phyloP scores from a whole-genome alignment of 2,329 filamentous ascomycete genomes.

The Alternaria consortialis region DNA sequence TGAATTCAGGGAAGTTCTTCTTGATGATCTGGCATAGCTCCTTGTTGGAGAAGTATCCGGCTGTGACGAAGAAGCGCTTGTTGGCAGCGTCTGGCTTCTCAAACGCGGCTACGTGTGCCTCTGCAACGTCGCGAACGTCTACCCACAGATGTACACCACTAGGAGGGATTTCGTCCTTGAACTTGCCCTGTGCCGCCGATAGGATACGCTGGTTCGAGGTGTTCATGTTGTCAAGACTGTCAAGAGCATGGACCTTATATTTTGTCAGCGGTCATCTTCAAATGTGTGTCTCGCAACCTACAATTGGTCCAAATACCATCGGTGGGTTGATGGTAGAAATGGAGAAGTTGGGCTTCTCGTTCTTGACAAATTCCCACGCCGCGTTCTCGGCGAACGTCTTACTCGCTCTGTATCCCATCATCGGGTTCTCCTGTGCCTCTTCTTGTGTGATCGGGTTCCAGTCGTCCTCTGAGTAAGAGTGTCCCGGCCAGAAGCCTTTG shows the following conservation, averaged over 20 bases:
- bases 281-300: conserved; percentile 28
- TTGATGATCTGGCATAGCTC: conserved; percentile 65
- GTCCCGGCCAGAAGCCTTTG: conserved; percentile 60
- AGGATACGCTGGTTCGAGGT: conserved; percentile 75
- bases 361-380: conserved; percentile 63
- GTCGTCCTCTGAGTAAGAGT: conserved; percentile 63
- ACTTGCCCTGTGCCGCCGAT: conserved; percentile 69
- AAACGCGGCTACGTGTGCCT: conserved; percentile 68
- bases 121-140: conserved; percentile 65
- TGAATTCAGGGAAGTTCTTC: conserved; percentile 64
- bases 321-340: conserved; percentile 61
- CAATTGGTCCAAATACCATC: conserved; percentile 61
- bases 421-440: conserved; percentile 56
- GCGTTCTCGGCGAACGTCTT: conserved; percentile 70
- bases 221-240: conserved; percentile 71
- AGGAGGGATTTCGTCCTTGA: conserved; percentile 65
- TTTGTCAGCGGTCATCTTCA: conserved; percentile 17
- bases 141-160: conserved; percentile 64
- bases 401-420: conserved; percentile 60
- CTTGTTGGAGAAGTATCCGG: conserved; percentile 69
- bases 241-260: conserved; percentile 63
- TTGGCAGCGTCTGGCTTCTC: conserved; percentile 66
- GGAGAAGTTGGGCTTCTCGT: conserved; percentile 61
- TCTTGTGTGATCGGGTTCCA: conserved; percentile 67
- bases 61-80: conserved; percentile 69